Base-by-base conservation (phyloP, 148 eudicot genomes). In the Agrostemma githago region DNA sequence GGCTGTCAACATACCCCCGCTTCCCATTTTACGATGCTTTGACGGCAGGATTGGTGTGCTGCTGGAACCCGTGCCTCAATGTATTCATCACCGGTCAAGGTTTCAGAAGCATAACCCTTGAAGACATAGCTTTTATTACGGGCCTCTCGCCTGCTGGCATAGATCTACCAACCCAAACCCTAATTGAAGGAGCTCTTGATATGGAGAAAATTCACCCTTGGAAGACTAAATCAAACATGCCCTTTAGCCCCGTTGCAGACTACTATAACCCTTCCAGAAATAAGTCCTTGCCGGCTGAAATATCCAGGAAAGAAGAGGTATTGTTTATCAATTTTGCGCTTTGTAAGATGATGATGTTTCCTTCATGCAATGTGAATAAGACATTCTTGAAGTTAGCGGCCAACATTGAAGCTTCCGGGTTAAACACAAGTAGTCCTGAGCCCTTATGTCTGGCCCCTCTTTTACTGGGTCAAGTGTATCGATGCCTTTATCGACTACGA, bases 61-160 rank as follows among this genome's bases (percentile, higher is more conserved):
- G 78, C 44, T 76, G 78, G 78, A 76, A 76, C 60, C 78, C 78
- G 7, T 76, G 78, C 72, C 73, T 76, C 66, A 76, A 76, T 68
- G 78, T 76, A 53, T 76, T 76, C 58, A 53, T 59, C 58, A 76
- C 78, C 40, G 73, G 73, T 68, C 72, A 76, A 58, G 78, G 78
- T 76, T 76, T 76, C 58, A 68, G 71, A 76, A 76, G 72, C 57
- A 68, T 76, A 10, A 68, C 78, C 54, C 65, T 76, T 5, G 78
- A 76, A 68, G 78, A 76, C 44, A 68, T 76, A 57, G 78, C 78
- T 68, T 76, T 58, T 59, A 62, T 76, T 59, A 68, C 78, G 8
- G 78, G 78, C 40, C 46, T 76, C 67, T 76, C 78, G 17, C 72
- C 78, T 2, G 21, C 66, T 44, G 78, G 78, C 34, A 44, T 38